Base-by-base conservation (phyloP, 2,329 filamentous ascomycete genomes). In the Ceratocystis diversiconidia region DNA sequence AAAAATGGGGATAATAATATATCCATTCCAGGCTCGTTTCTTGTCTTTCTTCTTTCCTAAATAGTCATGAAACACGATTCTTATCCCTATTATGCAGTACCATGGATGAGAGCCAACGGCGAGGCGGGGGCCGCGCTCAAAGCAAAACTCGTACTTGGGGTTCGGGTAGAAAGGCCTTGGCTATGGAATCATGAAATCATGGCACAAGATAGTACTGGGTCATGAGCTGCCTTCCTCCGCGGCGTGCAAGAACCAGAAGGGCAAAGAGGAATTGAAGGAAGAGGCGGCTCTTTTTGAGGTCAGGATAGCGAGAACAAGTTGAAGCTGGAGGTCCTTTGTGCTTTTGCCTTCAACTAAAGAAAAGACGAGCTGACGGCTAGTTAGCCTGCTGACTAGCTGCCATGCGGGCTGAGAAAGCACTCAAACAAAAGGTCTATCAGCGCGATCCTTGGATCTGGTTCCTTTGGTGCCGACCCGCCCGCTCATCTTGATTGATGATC, bases 11-110 rank as follows among this genome's bases (percentile, higher is more conserved):
- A 2, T 41, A 41, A 41, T 41, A 36, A 36, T 32, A 19, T 5
- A 17, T 10, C 17, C 6, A 36, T 59, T 30, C 28, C 28, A n/a
- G 15, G 30, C 55, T 36, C 10, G 7, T 32, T 22, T 28, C 48
- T 25, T 41, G 25, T 52, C 52, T 59, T 59, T 17, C 28, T 19
- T 32, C 28, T 59, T 59, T n/a, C 25, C n/a, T 32, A 8, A 30
- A 30, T 59, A 30, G 28, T 25, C 25, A 59, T 59, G 55, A 59
- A 59, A 59, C 55, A 59, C 25, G 28, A 32, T 59, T 30, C 30
- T 30, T 52, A 59, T 59, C 55, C 30, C 55, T 52, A 59, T 36
- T 59, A 30, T 59, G 28, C 28, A 25, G 48, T 52, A 52, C 48
- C 19, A 25, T 25, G 19, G 48, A 19, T 15, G 48, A 28, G 12